Evolutionary conservation across 345 rosid genomes (phyloP).

Genomic region (Euphorbia lathyris): DNA sequence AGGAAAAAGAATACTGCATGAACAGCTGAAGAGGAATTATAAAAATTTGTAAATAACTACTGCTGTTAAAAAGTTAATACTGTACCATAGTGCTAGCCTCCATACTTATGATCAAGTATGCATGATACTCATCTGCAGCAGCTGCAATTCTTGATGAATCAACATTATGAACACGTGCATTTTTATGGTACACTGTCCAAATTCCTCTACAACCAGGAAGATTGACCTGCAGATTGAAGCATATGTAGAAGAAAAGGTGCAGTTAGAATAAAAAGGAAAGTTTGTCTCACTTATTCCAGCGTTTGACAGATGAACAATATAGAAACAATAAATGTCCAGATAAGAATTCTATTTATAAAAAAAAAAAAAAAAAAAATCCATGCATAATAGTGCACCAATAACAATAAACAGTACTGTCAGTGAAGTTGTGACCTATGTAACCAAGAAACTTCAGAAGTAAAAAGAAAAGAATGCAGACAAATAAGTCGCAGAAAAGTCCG

Average conservation of each 20-base stretch:
- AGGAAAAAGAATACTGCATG: background rate
- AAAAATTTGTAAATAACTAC: conserved; percentile 3
- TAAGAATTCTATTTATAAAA: background rate
- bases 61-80: conserved; percentile 14
- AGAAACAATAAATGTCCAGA: background rate
- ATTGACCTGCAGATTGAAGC: conserved; percentile 62
- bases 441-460: background rate
- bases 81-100: conserved; percentile 93
- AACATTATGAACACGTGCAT: conserved; percentile 57
- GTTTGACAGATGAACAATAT: background rate
- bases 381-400: background rate
- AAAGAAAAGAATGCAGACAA: background rate
- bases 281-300: background rate
- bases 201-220: conserved; percentile 96
- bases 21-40: background rate
- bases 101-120: conserved; percentile 93
- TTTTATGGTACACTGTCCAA: conserved; percentile 98
- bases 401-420: background rate
- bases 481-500: background rate
- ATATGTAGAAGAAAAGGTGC: background rate
- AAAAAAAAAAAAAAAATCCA: background rate
- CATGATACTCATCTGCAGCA: conserved; percentile 90
- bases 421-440: background rate
- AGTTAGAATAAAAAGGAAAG: background rate
- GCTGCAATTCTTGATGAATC: conserved; percentile 66